Conservation (phyloP, 2,329 filamentous ascomycete species). For the Penicillium fuscoglaucum region DNA sequence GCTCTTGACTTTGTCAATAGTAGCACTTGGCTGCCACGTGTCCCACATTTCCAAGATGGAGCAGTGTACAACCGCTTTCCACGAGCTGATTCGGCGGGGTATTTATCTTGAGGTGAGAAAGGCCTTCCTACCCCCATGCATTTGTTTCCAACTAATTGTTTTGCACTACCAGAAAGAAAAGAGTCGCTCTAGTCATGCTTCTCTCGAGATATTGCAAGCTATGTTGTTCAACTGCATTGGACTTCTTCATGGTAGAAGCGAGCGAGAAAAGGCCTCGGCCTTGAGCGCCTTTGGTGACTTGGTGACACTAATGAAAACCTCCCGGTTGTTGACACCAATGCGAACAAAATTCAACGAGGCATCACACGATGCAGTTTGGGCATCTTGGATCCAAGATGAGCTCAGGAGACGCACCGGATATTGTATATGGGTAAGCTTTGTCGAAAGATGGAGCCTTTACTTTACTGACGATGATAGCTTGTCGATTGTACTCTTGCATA, state of each 20-base stretch:
- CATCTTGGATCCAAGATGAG: slow-evolving; percentile 42
- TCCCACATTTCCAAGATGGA: slow-evolving; percentile 29
- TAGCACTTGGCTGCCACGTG: slow-evolving; percentile 44
- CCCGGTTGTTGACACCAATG: slow-evolving; percentile 18
- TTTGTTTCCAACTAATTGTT: slow-evolving; percentile 4
- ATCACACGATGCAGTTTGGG: slow-evolving; percentile 31
- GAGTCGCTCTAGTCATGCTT: slow-evolving; percentile 7
- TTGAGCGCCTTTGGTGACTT: slow-evolving; percentile 32
- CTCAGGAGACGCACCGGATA: slow-evolving; percentile 43
- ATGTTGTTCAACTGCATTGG: slow-evolving; percentile 37
- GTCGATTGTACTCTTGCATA: slow-evolving; percentile 46
- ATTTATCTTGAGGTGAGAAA: slow-evolving; percentile 37
- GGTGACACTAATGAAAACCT: slow-evolving; percentile 29
- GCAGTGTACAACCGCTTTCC: slow-evolving; percentile 37
- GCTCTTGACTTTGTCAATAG: slow-evolving; percentile 42
- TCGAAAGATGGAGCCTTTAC: not conserved
- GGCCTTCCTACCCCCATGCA: no score
- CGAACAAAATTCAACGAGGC: slow-evolving; percentile 3
- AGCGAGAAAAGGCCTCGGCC: slow-evolving; percentile 27
- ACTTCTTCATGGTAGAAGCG: slow-evolving; percentile 29
- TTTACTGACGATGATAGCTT: slow-evolving; percentile 30
- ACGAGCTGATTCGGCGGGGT: slow-evolving; percentile 45
- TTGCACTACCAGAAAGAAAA: slow-evolving; percentile 30
- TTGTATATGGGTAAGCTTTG: slow-evolving; percentile 44
- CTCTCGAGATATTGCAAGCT: slow-evolving; percentile 34